phyloP scores from a whole-genome alignment of 768 basidiomycete genomes.

The Cystobasidium ongulense region DNA sequence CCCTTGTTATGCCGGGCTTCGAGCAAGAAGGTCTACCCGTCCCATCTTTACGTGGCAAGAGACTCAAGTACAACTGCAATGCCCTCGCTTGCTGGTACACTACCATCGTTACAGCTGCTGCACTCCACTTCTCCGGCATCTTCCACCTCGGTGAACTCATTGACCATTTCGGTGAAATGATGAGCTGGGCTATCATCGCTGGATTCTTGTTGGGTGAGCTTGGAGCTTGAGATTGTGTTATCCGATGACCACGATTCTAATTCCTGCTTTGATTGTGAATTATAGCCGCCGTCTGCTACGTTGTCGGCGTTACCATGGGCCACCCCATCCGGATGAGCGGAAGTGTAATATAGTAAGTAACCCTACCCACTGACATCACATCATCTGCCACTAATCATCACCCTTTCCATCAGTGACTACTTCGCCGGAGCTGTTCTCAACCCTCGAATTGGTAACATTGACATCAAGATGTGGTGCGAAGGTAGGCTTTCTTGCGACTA shows the following conservation, averaged over 20 bases:
- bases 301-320: conserved; percentile 65
- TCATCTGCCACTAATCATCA: background rate
- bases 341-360: conserved; percentile 62
- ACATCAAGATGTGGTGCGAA: conserved; percentile 98
- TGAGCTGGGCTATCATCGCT: conserved; percentile 89
- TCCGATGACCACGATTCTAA: background rate
- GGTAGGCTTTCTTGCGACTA: conserved; percentile 41
- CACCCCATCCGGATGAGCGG: conserved; percentile 89
- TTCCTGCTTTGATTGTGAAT: background rate
- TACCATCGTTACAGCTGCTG: conserved; percentile 61
- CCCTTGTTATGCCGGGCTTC: conserved; percentile 82
- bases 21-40: conserved; percentile 92
- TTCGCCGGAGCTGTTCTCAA: conserved; percentile 96
- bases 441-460: conserved; percentile 80
- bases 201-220: conserved; percentile 56
- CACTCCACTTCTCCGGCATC: conserved; percentile 65
- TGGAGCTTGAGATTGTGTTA: background rate
- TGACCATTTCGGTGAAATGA: conserved; percentile 89
- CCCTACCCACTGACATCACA: background rate
- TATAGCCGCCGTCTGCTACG: conserved; percentile 69
- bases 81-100: conserved; percentile 75
- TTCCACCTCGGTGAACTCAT: conserved; percentile 92
- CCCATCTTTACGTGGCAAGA: conserved; percentile 83
- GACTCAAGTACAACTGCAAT: conserved; percentile 94
- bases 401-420: conserved; percentile 28